Evolutionary conservation across 2,329 filamentous ascomycete species (phyloP).

Genomic region (Hymenotorrendiella dingleyae): DNA sequence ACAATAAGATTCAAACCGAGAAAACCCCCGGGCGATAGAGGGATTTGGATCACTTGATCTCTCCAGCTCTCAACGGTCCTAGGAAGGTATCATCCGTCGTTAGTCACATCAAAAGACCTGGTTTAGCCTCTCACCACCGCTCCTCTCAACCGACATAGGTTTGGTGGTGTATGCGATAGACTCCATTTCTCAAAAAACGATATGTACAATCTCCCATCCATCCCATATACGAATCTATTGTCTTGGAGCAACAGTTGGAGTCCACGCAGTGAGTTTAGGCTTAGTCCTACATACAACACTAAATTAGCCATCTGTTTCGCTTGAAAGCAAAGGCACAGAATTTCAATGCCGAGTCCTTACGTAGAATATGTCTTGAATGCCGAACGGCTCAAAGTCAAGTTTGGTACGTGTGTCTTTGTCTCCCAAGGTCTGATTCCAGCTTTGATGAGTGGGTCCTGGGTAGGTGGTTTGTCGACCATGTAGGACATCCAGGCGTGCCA

Average conservation of each 20-base stretch:
- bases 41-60: no score
- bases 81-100: no score
- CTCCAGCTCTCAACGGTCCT: no score
- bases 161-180: no score
- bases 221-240: conserved; percentile 7
- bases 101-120: no score
- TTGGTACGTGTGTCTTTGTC: conserved; percentile 62
- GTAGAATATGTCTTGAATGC: conserved; percentile 94
- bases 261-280: conserved; percentile 49
- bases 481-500: conserved; percentile 99
- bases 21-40: no score
- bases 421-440: conserved; percentile 70
- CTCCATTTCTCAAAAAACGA: conserved; percentile 12
- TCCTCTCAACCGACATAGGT: no score
- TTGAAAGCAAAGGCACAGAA: conserved; percentile 1
- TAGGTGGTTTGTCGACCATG: conserved; percentile 79
- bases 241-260: conserved; percentile 35
- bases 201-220: conserved; percentile 24
- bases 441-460: conserved; percentile 65
- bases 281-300: conserved; percentile 40
- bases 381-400: conserved; percentile 66
- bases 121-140: no score
- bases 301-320: conserved; percentile 6
- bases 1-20: no score
- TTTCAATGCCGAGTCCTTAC: conserved; percentile 52